Percentiles rank a stretch among this genome's conserved stretches.
Evolutionary conservation across 1,139 yeast genomes (phyloP).

Genomic region (Kodamaea sp.): DNA sequence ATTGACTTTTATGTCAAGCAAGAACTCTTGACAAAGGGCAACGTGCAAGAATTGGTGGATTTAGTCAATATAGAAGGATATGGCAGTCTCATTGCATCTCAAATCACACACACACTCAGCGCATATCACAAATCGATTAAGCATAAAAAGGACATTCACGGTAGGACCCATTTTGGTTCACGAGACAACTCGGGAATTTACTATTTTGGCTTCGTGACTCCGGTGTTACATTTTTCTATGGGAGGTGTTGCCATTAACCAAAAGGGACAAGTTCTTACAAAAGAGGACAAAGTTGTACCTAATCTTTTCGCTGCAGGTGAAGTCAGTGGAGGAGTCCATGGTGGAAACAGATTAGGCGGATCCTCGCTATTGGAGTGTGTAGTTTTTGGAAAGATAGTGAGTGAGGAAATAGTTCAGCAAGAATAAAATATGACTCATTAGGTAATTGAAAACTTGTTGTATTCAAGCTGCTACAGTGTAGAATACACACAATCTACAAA

Average conservation of each 20-base stretch:
- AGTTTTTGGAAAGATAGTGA: slow-evolving; percentile 34
- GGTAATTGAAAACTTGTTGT: no score
- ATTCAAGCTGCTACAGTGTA: no score
- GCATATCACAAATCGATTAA: slow-evolving; percentile 14
- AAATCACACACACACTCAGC: slow-evolving; percentile 15
- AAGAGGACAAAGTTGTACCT: slow-evolving; percentile 18
- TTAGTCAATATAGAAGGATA: slow-evolving; percentile 17
- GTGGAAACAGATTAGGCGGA: slow-evolving; percentile 40
- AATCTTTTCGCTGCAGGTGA: slow-evolving; percentile 41
- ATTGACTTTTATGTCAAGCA: slow-evolving; percentile 32
- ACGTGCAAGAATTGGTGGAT: slow-evolving; percentile 20
- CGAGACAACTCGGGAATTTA: slow-evolving; percentile 10
- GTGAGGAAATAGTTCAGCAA: slow-evolving; percentile 13
- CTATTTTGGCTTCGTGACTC: slow-evolving; percentile 38
- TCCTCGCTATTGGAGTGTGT: slow-evolving; percentile 42
- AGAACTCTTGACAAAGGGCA: slow-evolving; percentile 29
- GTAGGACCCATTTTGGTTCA: slow-evolving; percentile 24
- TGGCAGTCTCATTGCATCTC: slow-evolving; percentile 3
- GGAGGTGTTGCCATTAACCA: slow-evolving; percentile 38
- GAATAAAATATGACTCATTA: no score
- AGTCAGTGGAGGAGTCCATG: slow-evolving; percentile 43
- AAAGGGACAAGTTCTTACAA: slow-evolving; percentile 25
- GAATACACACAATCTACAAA: no score
- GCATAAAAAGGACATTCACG: slow-evolving; percentile 18
- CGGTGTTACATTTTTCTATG: slow-evolving; percentile 43